Conservation (phyloP, 192 early-diverging fungal species). For the Mortierella alpina region DNA sequence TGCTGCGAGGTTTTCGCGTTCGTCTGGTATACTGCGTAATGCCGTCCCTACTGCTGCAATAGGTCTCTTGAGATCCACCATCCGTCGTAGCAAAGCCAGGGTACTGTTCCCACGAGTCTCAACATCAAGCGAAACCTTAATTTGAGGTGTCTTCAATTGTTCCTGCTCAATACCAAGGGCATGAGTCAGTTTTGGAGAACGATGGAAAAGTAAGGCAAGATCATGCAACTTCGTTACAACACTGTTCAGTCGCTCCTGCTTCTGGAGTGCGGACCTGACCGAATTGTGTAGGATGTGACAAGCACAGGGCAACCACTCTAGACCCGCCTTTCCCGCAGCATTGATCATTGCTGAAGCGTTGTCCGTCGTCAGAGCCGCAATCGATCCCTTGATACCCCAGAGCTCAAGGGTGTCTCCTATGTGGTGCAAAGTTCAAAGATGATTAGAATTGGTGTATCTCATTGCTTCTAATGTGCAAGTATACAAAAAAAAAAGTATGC, state of each 20-base stretch:
- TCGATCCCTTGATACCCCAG: background rate
- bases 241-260: background rate
- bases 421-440: no score
- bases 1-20: background rate
- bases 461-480: no score
- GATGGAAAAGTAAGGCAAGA: background rate
- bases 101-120: conserved; percentile 1
- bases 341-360: conserved; percentile 3
- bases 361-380: background rate
- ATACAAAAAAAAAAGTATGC: no score
- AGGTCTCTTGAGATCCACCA: background rate
- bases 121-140: background rate
- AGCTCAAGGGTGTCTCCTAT: no score
- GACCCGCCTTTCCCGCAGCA: background rate
- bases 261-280: background rate
- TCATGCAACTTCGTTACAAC: background rate
- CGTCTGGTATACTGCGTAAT: background rate
- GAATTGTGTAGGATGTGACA: conserved; percentile 6
- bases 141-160: background rate
- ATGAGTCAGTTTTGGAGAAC: background rate
- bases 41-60: conserved; percentile 1
- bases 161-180: conserved; percentile 3
- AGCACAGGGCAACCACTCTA: background rate
- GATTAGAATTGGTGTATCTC: no score
- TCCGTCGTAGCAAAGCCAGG: conserved; percentile 1